phyloP scores from a whole-genome alignment of 352 stramenopile species.

The Phytophthora boehmeriae region DNA sequence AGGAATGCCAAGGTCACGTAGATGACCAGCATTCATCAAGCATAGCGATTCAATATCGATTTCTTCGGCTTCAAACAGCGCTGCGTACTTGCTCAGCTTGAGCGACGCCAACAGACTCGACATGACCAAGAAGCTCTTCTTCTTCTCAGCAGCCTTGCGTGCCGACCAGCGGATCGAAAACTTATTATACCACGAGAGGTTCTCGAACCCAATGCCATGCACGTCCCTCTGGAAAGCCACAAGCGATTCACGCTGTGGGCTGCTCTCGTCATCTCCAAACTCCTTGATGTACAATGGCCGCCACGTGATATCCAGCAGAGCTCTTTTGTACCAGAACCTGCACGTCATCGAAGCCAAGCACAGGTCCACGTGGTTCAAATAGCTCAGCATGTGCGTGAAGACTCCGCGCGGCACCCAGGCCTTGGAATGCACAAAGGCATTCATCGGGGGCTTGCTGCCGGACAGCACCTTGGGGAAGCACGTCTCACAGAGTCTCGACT shows the following conservation, averaged over 20 bases:
- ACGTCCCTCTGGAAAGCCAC: conserved; percentile 88
- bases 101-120: conserved; percentile 78
- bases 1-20: conserved; percentile 84
- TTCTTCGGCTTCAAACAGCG: conserved; percentile 88
- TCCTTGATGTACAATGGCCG: conserved; percentile 83
- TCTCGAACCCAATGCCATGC: conserved; percentile 86
- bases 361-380: conserved; percentile 87
- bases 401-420: conserved; percentile 85
- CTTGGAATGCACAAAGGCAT: conserved; percentile 89
- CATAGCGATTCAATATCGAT: conserved; percentile 89
- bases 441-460: conserved; percentile 71
- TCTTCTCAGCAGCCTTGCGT: conserved; percentile 84
- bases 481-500: conserved; percentile 83
- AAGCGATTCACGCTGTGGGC: conserved; percentile 77
- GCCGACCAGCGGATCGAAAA: conserved; percentile 84
- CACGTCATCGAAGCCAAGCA: conserved; percentile 87
- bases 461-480: conserved; percentile 88
- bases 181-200: conserved; percentile 87
- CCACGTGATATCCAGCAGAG: conserved; percentile 86
- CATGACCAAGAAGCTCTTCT: conserved; percentile 91
- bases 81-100: conserved; percentile 83
- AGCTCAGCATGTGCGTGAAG: conserved; percentile 89
- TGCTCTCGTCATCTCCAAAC: conserved; percentile 85
- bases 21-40: conserved; percentile 86
- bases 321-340: conserved; percentile 87